Conservation (phyloP, 1,139 yeast genomes). For the Insectozyma bohioensis region DNA sequence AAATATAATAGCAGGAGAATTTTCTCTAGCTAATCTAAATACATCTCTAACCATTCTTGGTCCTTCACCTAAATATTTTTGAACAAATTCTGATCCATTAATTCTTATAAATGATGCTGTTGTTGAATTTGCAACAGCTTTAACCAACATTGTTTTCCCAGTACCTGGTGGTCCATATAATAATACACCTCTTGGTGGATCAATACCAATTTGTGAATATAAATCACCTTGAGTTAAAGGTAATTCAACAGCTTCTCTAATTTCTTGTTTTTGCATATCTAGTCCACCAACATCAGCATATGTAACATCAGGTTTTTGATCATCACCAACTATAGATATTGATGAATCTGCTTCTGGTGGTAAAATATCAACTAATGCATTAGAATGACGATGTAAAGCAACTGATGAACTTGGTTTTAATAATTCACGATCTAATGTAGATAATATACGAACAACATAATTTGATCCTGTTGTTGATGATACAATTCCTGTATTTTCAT, state of each 20-base stretch:
- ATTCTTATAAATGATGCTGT: constrained; percentile 96
- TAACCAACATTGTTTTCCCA: constrained; percentile 98
- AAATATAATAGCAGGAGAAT: constrained; percentile 93
- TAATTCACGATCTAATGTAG: constrained; percentile 92
- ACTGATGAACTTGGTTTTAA: constrained; percentile 94
- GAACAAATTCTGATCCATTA: constrained; percentile 97
- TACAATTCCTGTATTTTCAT: constrained; percentile 93
- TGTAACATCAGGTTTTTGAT: constrained; percentile 88
- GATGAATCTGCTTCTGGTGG: constrained; percentile 99
- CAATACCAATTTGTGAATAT: constrained; percentile 96
- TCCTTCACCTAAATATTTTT: constrained; percentile 97
- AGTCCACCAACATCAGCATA: constrained; percentile 97
- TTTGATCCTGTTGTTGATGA: constrained; percentile 97
- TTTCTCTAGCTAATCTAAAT: constrained; percentile 94
- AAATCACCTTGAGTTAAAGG: constrained; percentile 96
- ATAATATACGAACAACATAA: constrained; percentile 90
- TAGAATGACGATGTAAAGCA: constrained; percentile 97
- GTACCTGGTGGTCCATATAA: constrained; percentile 99
- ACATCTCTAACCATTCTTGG: constrained; percentile 99
- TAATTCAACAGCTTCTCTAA: constrained; percentile 95
- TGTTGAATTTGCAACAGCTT: constrained; percentile 96
- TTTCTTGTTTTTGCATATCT: constrained; percentile 99
- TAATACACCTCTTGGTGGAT: constrained; percentile 97
- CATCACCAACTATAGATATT: constrained; percentile 90
- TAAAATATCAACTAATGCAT: constrained; percentile 92